Evolutionary conservation across 257 asterid species (phyloP), one percentile per base, ranked within the genome.

Genomic region (Cinchona pubescens): DNA sequence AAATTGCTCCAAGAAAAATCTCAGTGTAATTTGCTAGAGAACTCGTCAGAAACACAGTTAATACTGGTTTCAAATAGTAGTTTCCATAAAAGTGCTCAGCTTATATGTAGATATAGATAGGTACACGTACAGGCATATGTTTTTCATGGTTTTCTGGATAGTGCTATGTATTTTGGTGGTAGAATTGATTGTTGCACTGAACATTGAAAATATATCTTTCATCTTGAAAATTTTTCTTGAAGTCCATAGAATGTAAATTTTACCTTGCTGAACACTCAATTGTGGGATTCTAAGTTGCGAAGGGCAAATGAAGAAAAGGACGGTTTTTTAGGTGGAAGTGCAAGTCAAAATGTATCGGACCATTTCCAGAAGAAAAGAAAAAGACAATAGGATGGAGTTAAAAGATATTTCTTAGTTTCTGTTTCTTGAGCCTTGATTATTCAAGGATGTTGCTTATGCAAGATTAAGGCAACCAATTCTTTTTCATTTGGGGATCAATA

Each of bases 401-500:
- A n/a, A 34, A 61, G 42, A 43, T 27, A 5, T 13, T 3, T 32
- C 23, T 46, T 40, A 55, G 1, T 23, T 12, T 25, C 64, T 38
- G n/a, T 35, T 29, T 4, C 59, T 38, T 49, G 32, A 60, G 27
- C 61, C 64, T 29, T 51, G 49, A 56, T 46, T 61, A 27, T 38
- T 63, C 16, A 25, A 67, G 16, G 7, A 5, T 75, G 73, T 76
- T 70, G n/a, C 35, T 67, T 55, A 35, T 87, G 83, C 90, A 94
- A 96, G 64, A 89, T 94, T 76, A 94, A 88, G 87, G 83, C 81
- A 60, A 86, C 91, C 82, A 88, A 88, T 73, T 88, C 97, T 0
- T 90, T 62, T 77, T 73, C 97, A 23, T 86, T 89, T 12, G 99
- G 99, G 43, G 96, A 94, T 68, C 89, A 94, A 78, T 92, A 77